Evolutionary conservation across 169 alveolate genomes (phyloP), one percentile per base, ranked within the genome.

Genomic region (Plasmodium yoelii): DNA sequence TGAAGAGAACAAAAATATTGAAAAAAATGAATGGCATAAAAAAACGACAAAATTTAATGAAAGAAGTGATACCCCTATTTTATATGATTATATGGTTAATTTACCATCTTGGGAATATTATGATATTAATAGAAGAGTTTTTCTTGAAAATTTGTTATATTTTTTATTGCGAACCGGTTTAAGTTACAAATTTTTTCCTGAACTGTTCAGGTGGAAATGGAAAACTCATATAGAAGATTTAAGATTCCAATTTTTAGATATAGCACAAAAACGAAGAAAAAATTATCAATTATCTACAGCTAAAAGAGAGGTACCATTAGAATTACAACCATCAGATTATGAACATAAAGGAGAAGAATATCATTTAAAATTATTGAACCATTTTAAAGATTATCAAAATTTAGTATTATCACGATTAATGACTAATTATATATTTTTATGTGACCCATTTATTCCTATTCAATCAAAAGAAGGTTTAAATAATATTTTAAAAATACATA

Each of bases 71-170:
- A 94, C 97, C 0, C 97, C 97, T 22, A 92, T 94, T 68, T 82
- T 94, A 63, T 94, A 93, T 70, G 94, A 90, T 60, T 94, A 93
- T 67, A 93, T 95, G 96, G 75, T 93, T 42, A 95, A 94, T 53
- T 87, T 93, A 39, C 97, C 97, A 39, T 92, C 96, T 2, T 95
- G 97, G 97, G 97, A 94, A 89, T 92, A 88, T 90, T 94, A 95
- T 73, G 97, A 95, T 87, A 92, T 95, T 47, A 94, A 95, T 93
- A 67, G 97, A 82, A 73, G 91, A 67, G 95, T 94, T 28, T 94
- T 95, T 70, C 72, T 91, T 57, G 97, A 95, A 90, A 96, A 95
- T 90, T 91, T 95, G 95, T n/a, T 92, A 39, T 95, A 93, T 88
- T 95, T 87, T 87, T 90, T 95, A 28, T 71, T 92, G 26, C 88